Evolutionary conservation across 2,329 filamentous ascomycete genomes (phyloP).

Genomic region (Penicillium sp.): DNA sequence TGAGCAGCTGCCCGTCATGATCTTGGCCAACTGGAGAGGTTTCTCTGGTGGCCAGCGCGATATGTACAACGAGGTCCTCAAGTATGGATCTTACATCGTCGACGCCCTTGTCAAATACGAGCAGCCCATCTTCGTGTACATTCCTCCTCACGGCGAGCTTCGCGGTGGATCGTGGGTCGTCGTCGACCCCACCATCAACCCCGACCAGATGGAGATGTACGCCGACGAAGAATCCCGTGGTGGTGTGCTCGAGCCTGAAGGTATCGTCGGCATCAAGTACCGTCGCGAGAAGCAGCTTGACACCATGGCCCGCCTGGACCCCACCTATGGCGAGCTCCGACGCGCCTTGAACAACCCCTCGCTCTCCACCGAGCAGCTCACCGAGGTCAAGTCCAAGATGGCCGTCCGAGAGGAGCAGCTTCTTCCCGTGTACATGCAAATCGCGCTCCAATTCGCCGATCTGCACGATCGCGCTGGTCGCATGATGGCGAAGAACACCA

Average conservation of each 20-base stretch:
- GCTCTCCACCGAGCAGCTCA: constrained; percentile 69
- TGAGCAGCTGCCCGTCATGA: constrained; percentile 97
- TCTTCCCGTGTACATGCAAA: constrained; percentile 88
- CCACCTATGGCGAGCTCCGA: constrained; percentile 76
- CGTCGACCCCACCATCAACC: constrained; percentile 97
- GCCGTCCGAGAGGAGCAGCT: constrained; percentile 79
- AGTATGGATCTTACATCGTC: constrained; percentile 98
- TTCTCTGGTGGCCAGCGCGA: constrained; percentile 99
- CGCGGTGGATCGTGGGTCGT: constrained; percentile 99
- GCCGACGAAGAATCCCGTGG: constrained; percentile 91
- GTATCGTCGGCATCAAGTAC: constrained; percentile 98
- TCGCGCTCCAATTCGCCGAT: constrained; percentile 95
- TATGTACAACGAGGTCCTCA: constrained; percentile 99
- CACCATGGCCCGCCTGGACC: constrained; percentile 92
- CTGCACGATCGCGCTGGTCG: constrained; percentile 93
- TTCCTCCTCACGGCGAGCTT: constrained; percentile 91
- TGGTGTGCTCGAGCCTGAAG: constrained; percentile 96
- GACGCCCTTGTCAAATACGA: constrained; percentile 97
- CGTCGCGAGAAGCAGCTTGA: constrained; percentile 94
- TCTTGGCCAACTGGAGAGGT: constrained; percentile 99
- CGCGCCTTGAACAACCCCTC: constrained; percentile 67
- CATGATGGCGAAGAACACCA: constrained; percentile 96
- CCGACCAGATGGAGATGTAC: constrained; percentile 98
- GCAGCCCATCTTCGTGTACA: constrained; percentile 98
- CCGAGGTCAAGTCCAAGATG: constrained; percentile 79